Percentiles rank a stretch among this genome's conserved stretches.
Evolutionary conservation across 192 early-diverging fungal species (phyloP).

Genomic region (Coemansia sp.): DNA sequence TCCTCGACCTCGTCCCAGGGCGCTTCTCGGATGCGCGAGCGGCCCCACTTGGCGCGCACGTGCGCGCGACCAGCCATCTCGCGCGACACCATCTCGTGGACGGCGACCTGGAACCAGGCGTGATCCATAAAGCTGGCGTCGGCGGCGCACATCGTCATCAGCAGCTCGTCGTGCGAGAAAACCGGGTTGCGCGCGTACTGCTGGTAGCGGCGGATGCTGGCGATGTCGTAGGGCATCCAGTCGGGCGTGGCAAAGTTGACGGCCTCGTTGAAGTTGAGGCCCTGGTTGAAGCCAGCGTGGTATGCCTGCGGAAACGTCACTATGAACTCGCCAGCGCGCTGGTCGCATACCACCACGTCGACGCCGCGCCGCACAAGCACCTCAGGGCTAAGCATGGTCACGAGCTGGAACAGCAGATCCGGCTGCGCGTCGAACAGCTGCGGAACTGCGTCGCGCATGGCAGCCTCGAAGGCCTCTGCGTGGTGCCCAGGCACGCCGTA

Average conservation of each 20-base stretch:
- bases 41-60: constrained; percentile 28
- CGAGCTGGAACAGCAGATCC: constrained; percentile 90
- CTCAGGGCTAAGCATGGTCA: constrained; percentile 85
- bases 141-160: constrained; percentile 61
- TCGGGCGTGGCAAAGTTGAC: constrained; percentile 95
- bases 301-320: constrained; percentile 94
- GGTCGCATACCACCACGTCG: constrained; percentile 74
- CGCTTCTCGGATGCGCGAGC: constrained; percentile 17
- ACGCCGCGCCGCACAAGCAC: constrained; percentile 72
- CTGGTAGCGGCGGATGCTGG: constrained; percentile 82
- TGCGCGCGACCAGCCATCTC: constrained; percentile 58
- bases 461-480: constrained; percentile 79
- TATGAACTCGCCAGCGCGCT: constrained; percentile 89
- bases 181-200: constrained; percentile 77
- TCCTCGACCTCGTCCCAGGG: constrained; percentile 43
- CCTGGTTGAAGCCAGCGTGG: constrained; percentile 97
- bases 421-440: constrained; percentile 89
- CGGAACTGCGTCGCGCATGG: constrained; percentile 75
- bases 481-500: constrained; percentile 86
- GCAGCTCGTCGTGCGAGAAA: constrained; percentile 93
- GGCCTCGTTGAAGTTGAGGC: constrained; percentile 95
- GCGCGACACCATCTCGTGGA: constrained; percentile 55
- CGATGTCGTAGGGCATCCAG: constrained; percentile 81
- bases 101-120: constrained; percentile 48
- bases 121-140: constrained; percentile 11